Conservation (phyloP, 305 asterid genomes). For the Fraxinus xanthoxyloides region DNA sequence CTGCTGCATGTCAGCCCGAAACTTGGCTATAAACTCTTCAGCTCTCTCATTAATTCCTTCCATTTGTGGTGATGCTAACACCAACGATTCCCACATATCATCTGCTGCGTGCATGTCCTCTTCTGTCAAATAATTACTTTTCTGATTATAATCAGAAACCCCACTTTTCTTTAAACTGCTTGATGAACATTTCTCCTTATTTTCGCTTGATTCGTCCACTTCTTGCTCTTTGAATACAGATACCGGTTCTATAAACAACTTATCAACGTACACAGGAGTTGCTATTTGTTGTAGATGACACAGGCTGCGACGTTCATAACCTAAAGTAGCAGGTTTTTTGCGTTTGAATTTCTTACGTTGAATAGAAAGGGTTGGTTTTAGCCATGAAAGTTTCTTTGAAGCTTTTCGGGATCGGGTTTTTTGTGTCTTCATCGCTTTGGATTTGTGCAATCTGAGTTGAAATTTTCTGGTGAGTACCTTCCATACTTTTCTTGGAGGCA, state of each 20-base stretch:
- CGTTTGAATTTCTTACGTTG: constrained; percentile 48
- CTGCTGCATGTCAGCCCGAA: constrained; percentile 61
- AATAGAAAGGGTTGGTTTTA: constrained; percentile 20
- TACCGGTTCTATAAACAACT: constrained; percentile 48
- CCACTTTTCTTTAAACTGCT: constrained; percentile 9
- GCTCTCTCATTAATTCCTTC: constrained; percentile 69
- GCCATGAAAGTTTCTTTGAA: constrained; percentile 34
- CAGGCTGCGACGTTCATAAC: constrained; percentile 5
- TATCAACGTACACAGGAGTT: constrained; percentile 56
- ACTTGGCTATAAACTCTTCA: constrained; percentile 68
- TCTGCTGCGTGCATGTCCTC: constrained; percentile 42
- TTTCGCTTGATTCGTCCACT: background rate
- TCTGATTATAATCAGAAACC: background rate
- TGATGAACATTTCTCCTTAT: constrained; percentile 14
- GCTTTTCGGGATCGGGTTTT: constrained; percentile 26
- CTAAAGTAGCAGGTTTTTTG: constrained; percentile 11
- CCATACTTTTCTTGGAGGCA: constrained; percentile 53
- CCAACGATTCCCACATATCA: constrained; percentile 75
- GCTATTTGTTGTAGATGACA: constrained; percentile 17
- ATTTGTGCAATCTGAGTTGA: constrained; percentile 38
- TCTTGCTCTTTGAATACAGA: constrained; percentile 12
- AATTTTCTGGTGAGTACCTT: constrained; percentile 41
- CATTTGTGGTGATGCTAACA: constrained; percentile 59
- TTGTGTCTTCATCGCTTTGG: constrained; percentile 46
- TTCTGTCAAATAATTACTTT: background rate